Base-by-base conservation (phyloP, 2,329 filamentous ascomycete genomes). In the Dactylellina sp. region DNA sequence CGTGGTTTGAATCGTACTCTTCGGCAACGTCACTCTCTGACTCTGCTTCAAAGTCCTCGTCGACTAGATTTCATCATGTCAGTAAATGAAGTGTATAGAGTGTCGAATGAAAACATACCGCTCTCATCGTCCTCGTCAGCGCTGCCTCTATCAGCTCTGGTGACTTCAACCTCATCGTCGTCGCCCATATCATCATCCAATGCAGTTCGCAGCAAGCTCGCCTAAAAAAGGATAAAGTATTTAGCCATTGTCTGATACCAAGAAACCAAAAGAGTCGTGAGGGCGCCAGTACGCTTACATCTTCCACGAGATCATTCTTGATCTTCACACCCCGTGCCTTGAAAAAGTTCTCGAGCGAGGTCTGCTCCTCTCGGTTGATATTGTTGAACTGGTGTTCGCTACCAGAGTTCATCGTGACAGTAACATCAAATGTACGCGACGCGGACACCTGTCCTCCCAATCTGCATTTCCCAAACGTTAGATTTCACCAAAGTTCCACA, bases 281-380 rank as follows among this genome's bases (percentile, higher is more conserved):
- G 63, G 76, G 50, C 76, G 72, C 35, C 77, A 52, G 47, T 65
- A 87, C 77, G 80, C 91, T 89, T 80, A 92, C 91, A 78, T 99
- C 95, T 80, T 97, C 95, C 75, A 96, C 90, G 84, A 99, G 97
- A 83, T 99, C 95, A 81, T 99, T 99, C 89, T 97, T 98, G 66
- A 96, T 93, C 62, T 94, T 91, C 79, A 99, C 87, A 75, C 90
- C 91, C 85, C 98, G 98, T 78, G 92, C 88, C 83, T 96, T 95
- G 87, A 99, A 97, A 84, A 99, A 99, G 77, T 90, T 89, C 82
- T 99, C 95, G n/a, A 99, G 87, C 5, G 92, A 91, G 83, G 95
- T 91, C 82, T 98, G 92, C 81, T 99, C 95, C 84, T 99, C 95
- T 85, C 94, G 91, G 81, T 97, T 99, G 82, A 99, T 99, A 84